A percentile compares a stretch with the other conserved stretches of the same genome.
These are phyloP conservation scores for Apiospora koreana DNA, from an alignment of 2,329 filamentous ascomycete genomes.

Conservation along the genomic window DNA sequence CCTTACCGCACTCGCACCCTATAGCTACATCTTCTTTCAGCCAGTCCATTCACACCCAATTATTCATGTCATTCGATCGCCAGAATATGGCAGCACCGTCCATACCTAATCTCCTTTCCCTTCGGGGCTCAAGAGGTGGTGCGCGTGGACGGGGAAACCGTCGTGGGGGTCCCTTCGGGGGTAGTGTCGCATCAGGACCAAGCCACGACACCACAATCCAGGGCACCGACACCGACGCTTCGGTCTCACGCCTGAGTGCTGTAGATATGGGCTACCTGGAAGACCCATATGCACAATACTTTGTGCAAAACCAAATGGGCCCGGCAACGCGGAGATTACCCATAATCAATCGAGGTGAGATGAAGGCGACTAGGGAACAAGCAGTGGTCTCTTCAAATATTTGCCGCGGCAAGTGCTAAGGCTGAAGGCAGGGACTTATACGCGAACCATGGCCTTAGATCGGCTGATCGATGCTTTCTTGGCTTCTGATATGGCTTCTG, in stretches of 20 bases:
- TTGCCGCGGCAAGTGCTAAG: slow-evolving; percentile 26
- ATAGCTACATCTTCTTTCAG: slow-evolving; percentile 13
- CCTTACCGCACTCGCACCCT: not conserved
- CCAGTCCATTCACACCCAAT: not conserved
- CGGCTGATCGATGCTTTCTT: slow-evolving; percentile 74
- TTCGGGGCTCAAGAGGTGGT: slow-evolving; percentile 49
- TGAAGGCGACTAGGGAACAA: not conserved
- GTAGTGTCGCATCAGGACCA: slow-evolving; percentile 23
- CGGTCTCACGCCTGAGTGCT: slow-evolving; percentile 84
- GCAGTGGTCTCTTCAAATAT: not conserved
- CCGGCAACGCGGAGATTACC: slow-evolving; percentile 69
- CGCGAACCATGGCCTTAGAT: slow-evolving; percentile 83
- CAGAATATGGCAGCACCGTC: slow-evolving; percentile 66
- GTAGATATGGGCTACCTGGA: slow-evolving; percentile 82
- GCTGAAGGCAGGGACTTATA: slow-evolving; percentile 74
- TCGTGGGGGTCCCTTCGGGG: slow-evolving; percentile 21
- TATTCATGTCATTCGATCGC: slow-evolving; percentile 15
- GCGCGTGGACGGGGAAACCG: slow-evolving; percentile 37
- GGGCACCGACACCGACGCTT: slow-evolving; percentile 88
- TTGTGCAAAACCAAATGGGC: slow-evolving; percentile 54
- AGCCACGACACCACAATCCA: slow-evolving; percentile 77
- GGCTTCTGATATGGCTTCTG: slow-evolving; percentile 30
- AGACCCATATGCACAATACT: slow-evolving; percentile 74
- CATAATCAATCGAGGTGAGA: slow-evolving; percentile 87
- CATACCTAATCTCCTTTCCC: slow-evolving; percentile 77